phyloP scores from a whole-genome alignment of 164 flowering plant species.

The Cinnamomum chago region DNA sequence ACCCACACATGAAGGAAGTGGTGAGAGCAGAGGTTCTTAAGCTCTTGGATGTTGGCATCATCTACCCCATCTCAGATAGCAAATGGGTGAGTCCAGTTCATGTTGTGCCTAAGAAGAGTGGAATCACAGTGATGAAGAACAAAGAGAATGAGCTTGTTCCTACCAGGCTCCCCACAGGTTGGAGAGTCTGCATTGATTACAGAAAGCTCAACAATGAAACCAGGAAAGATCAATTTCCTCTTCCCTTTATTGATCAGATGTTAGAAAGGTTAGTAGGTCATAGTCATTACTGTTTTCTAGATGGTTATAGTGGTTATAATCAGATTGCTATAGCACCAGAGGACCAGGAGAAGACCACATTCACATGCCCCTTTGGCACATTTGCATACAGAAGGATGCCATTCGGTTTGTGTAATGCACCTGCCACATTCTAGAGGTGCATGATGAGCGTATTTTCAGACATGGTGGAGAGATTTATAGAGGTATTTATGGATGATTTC shows the following conservation, averaged over 20 bases:
- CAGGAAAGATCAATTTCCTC: neutral
- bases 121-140: neutral
- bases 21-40: too few relatives aligned
- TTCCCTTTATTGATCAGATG: neutral
- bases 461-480: neutral
- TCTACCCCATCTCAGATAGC: too few relatives aligned
- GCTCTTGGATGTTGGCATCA: too few relatives aligned
- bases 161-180: neutral
- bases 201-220: neutral
- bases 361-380: too few relatives aligned
- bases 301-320: neutral
- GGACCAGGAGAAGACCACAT: neutral
- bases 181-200: neutral
- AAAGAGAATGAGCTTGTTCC: too few relatives aligned
- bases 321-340: neutral
- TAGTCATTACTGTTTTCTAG: neutral
- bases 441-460: too few relatives aligned
- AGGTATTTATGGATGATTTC: neutral
- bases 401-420: too few relatives aligned
- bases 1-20: too few relatives aligned
- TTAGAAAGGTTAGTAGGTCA: neutral
- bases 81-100: neutral
- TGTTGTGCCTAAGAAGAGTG: neutral
- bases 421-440: too few relatives aligned
- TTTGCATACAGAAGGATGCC: too few relatives aligned